Percentiles rank a stretch among this genome's conserved stretches.
phyloP scores from a whole-genome alignment of 176 grass and related monocot genomes.

The Eleusine indica region DNA sequence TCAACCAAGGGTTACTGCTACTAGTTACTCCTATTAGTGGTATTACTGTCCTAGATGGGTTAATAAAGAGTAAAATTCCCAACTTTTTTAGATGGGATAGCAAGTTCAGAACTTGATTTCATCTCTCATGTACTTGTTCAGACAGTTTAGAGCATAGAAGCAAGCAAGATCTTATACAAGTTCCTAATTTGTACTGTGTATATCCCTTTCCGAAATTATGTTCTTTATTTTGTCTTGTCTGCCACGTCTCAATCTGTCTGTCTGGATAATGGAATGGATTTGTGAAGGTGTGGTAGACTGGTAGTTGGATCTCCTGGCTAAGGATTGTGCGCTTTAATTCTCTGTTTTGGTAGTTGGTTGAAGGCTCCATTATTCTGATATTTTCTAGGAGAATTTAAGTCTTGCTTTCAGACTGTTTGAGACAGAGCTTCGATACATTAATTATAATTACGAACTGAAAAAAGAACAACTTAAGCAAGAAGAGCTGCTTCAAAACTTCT shows the following conservation, averaged over 20 bases:
- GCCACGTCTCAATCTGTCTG: neutral
- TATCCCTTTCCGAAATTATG: neutral
- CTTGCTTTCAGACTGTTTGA: neutral
- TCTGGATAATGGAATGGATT: neutral
- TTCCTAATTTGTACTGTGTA: neutral
- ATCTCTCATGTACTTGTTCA: slow-evolving; percentile 33
- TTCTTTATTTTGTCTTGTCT: neutral
- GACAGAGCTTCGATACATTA: neutral
- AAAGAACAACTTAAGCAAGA: neutral
- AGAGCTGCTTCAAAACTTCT: neutral
- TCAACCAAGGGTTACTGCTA: neutral
- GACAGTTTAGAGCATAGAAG: slow-evolving; percentile 25
- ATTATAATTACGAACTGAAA: neutral
- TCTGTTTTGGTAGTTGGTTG: neutral
- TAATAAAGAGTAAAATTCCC: slow-evolving; percentile 26
- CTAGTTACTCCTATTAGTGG: neutral
- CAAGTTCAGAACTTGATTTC: slow-evolving; percentile 31
- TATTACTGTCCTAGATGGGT: slow-evolving; percentile 16
- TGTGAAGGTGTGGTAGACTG: neutral
- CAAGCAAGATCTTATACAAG: slow-evolving; percentile 10
- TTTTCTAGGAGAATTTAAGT: neutral
- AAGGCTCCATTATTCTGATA: neutral
- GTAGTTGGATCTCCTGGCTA: neutral
- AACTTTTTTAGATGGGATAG: slow-evolving; percentile 45
- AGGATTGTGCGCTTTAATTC: neutral